Conservation (phyloP, 169 alveolate genomes). For the Pseudocohnilembus persalinus region DNA sequence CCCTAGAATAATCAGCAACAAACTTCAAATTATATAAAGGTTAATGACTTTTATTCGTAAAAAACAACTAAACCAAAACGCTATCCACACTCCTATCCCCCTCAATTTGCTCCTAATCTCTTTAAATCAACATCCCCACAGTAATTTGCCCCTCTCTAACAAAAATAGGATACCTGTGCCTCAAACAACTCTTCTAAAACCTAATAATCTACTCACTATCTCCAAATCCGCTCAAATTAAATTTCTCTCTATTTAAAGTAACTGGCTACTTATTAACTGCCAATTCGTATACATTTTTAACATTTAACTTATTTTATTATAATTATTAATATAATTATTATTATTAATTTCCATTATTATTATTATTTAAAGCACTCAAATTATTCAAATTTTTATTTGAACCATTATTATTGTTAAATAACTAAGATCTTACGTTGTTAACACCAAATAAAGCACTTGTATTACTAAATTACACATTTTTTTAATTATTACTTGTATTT, state of each 20-base stretch:
- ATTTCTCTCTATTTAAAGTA: not conserved
- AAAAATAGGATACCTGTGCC: not conserved
- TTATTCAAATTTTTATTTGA: no score
- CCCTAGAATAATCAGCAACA: not conserved
- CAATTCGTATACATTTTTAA: not conserved
- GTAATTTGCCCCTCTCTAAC: not conserved
- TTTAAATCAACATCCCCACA: not conserved
- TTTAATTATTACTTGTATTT: no score
- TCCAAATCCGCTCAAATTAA: not conserved
- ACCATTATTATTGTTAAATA: no score
- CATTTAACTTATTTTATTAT: no score
- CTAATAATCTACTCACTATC: not conserved
- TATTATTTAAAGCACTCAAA: no score
- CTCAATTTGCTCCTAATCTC: no score
- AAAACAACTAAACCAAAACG: not conserved
- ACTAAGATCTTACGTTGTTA: no score
- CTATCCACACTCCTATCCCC: no score
- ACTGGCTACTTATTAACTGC: not conserved
- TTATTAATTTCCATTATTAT: no score
- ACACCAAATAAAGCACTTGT: no score
- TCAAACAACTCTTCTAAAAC: not conserved
- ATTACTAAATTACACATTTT: no score
- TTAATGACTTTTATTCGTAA: not conserved
- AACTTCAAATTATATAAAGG: not conserved
- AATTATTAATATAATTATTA: no score